phyloP scores from a whole-genome alignment of 208 protist genomes.

The Trypanosomatidae sp. region DNA sequence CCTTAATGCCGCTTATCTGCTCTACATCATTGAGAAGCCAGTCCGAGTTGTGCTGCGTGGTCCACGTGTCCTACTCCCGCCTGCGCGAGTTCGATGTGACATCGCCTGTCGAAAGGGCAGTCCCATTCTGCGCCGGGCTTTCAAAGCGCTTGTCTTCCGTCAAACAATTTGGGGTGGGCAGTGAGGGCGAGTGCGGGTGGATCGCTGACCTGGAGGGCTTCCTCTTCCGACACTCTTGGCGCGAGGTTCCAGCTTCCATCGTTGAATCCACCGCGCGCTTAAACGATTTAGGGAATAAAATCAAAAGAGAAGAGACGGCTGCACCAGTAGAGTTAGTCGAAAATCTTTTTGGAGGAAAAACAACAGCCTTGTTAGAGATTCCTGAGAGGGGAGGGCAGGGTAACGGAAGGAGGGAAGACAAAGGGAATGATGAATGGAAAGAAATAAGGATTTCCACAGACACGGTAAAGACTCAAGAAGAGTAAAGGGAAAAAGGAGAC shows the following conservation, averaged over 20 bases:
- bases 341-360: neutral
- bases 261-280: too few species aligned
- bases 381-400: too few species aligned
- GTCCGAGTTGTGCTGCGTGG: neutral
- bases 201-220: neutral
- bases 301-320: neutral
- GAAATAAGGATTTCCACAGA: neutral
- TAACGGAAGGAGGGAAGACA: neutral
- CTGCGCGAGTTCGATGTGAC: slow-evolving; percentile 1
- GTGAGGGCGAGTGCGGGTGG: neutral
- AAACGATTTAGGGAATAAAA: neutral
- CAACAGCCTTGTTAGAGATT: neutral
- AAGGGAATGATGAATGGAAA: neutral
- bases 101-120: slow-evolving; percentile 4
- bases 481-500: neutral
- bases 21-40: neutral
- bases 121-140: slow-evolving; percentile 2
- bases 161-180: slow-evolving; percentile 7
- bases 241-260: slow-evolving; percentile 26
- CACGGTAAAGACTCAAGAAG: neutral
- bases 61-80: slow-evolving; percentile 13
- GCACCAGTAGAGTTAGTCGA: neutral
- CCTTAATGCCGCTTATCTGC: slow-evolving; percentile 3
- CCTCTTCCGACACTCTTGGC: neutral
- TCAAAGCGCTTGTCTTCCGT: neutral